Percentiles rank a stretch among this genome's conserved stretches.
Evolutionary conservation across 192 early-diverging fungal genomes (phyloP).

Genomic region (Umbelopsis isabellina): DNA sequence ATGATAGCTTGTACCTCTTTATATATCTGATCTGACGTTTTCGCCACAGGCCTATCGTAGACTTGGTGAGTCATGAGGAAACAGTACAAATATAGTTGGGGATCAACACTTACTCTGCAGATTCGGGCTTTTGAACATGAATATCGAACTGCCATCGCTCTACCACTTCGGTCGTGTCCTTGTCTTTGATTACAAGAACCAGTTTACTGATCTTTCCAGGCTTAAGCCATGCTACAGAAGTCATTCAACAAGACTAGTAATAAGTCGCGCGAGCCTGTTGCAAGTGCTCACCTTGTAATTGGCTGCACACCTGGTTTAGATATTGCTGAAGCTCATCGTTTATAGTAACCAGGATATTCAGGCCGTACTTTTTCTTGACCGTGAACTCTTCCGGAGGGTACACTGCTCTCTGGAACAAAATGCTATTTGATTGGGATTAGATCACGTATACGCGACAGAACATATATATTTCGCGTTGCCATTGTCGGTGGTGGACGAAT

Average conservation of each 20-base stretch:
- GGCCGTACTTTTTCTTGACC: constrained; percentile 82
- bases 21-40: constrained; percentile 66
- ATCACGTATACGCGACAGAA: neutral
- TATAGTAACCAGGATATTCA: constrained; percentile 79
- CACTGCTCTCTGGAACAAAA: constrained; percentile 91
- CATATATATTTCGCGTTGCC: no score
- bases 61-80: neutral
- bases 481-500: neutral
- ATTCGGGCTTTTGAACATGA: constrained; percentile 55
- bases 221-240: constrained; percentile 69
- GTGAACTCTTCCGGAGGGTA: constrained; percentile 94
- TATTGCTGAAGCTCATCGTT: constrained; percentile 76
- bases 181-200: constrained; percentile 86
- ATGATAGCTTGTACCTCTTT: constrained; percentile 87
- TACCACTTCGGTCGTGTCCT: constrained; percentile 78
- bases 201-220: constrained; percentile 78
- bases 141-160: constrained; percentile 98
- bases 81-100: neutral
- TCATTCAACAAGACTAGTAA: neutral
- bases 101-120: constrained; percentile 3
- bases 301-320: constrained; percentile 73
- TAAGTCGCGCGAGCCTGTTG: no score
- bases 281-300: constrained; percentile 71
- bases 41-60: constrained; percentile 31
- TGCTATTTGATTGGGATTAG: constrained; percentile 48